Evolutionary conservation across 164 flowering plant species (phyloP), one percentile per base, ranked within the genome.

Genomic region (Magnolia sinica): DNA sequence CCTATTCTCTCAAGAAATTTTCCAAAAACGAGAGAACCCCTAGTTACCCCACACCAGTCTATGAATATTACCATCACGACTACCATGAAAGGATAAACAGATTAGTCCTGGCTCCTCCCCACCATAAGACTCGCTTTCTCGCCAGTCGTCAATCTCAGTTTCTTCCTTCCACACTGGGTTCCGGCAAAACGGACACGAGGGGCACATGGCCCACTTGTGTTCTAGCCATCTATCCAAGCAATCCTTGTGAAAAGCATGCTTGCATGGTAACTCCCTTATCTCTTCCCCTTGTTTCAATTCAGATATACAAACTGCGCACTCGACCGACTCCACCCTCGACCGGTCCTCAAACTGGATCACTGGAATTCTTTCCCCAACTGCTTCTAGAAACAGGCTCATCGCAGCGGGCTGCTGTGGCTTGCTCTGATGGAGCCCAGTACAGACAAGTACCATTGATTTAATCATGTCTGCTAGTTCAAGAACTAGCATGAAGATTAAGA

Each of bases 1-100:
- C 7, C 6, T 55, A 16, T 55, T 55, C 18, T 55, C 16, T 55
- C 16, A 55, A 55, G 61, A 55, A 55, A 55, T 13, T 55, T 52
- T 55, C 22, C 24, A 55, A 59, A 55, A 11, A 11, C 61, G 4
- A 55, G 13, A 58, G 37, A 71, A 49, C 9, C 7, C 11, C 64
- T 20, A 52, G 23, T 18, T 51, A 63, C 50, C 51, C 19, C 51
- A 64, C 23, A 64, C 22, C 18, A 24, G 13, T 55, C 77, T 64
- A 13, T 71, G 64, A 11, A 77, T 50, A 50, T 50, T 55, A 16
- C 61, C 18, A 11, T 11, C 61, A 14, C 2, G 23, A 67, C 64
- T 50, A 80, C 85, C 88, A 58, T 78, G 86, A 70, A 84, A 75
- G 6, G 84, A 79, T 18, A 83, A 84, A 18, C 85, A 64, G 76